Conservation (phyloP, 2,329 filamentous ascomycete genomes). For the Colletotrichum brevisporum region DNA sequence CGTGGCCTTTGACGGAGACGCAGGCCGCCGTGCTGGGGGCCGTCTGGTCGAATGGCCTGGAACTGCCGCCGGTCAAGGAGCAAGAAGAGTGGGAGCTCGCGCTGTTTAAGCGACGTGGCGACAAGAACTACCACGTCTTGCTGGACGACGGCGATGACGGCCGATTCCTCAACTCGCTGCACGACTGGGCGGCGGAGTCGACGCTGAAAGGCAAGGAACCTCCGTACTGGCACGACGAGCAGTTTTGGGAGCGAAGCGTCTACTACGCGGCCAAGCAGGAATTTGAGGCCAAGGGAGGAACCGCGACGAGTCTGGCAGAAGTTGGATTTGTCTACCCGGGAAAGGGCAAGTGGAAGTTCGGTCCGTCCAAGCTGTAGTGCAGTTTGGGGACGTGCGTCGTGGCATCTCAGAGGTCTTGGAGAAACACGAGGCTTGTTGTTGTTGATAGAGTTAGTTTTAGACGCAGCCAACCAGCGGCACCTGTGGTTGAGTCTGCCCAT, state of each 20-base stretch:
- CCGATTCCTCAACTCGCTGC: constrained; percentile 77
- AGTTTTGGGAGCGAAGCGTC: constrained; percentile 79
- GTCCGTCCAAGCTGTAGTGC: constrained; percentile 16
- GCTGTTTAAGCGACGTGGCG: constrained; percentile 64
- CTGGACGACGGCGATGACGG: constrained; percentile 72
- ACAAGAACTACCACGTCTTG: constrained; percentile 60
- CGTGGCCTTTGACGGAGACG: constrained; percentile 84
- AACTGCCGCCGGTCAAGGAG: constrained; percentile 71
- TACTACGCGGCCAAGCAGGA: constrained; percentile 79
- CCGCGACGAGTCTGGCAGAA: constrained; percentile 71
- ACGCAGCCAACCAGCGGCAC: background rate
- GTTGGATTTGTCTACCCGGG: constrained; percentile 41
- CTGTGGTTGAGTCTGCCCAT: background rate
- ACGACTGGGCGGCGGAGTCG: constrained; percentile 71
- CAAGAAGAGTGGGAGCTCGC: constrained; percentile 80
- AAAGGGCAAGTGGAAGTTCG: constrained; percentile 27
- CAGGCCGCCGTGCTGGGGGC: constrained; percentile 84
- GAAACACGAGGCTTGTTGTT: background rate
- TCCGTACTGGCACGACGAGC: constrained; percentile 78
- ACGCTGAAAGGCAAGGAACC: constrained; percentile 74
- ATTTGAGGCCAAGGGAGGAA: constrained; percentile 77
- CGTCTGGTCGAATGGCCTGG: constrained; percentile 80
- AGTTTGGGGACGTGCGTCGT: background rate
- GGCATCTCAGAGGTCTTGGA: too few species aligned
- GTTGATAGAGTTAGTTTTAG: constrained; percentile 1